Percentiles rank a stretch among this genome's conserved stretches.
These are phyloP conservation scores for Rhizopogon vulgaris DNA, from an alignment of 768 basidiomycete genomes.

Conservation along the genomic window DNA sequence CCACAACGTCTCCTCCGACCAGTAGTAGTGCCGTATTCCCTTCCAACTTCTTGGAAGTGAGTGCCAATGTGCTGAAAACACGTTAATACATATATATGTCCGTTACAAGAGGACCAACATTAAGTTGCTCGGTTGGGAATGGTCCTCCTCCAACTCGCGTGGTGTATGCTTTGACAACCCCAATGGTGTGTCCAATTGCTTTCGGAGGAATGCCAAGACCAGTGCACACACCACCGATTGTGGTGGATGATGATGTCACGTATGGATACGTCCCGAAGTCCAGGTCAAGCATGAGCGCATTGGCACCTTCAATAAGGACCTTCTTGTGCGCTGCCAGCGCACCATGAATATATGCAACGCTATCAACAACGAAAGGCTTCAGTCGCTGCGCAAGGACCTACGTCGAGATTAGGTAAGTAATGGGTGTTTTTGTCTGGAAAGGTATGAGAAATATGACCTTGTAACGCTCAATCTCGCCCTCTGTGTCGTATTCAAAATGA, in stretches of 20 bases:
- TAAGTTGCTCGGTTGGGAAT: constrained; percentile 93
- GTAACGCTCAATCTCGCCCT: constrained; percentile 91
- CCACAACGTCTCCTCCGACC: constrained; percentile 91
- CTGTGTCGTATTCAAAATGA: constrained; percentile 96
- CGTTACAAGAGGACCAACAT: constrained; percentile 43
- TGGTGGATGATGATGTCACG: constrained; percentile 92
- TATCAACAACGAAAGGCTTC: constrained; percentile 85
- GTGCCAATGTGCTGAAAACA: constrained; percentile 61
- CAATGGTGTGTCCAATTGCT: constrained; percentile 78
- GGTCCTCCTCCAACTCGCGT: constrained; percentile 98
- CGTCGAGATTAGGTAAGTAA: not conserved
- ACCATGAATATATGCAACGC: constrained; percentile 76
- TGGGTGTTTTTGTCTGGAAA: not conserved
- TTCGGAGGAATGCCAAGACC: constrained; percentile 96
- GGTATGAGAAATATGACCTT: constrained; percentile 43
- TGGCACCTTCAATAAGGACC: constrained; percentile 94
- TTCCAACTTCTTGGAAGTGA: constrained; percentile 90
- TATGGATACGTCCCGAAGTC: constrained; percentile 98
- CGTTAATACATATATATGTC: not conserved
- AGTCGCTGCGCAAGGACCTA: constrained; percentile 81
- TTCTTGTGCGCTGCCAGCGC: constrained; percentile 71
- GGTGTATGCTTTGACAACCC: constrained; percentile 97
- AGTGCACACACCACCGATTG: constrained; percentile 93
- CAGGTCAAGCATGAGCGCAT: constrained; percentile 96
- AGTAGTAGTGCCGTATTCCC: constrained; percentile 89